phyloP scores from a whole-genome alignment of 345 rosid species.

The Linum usitatissimum region DNA sequence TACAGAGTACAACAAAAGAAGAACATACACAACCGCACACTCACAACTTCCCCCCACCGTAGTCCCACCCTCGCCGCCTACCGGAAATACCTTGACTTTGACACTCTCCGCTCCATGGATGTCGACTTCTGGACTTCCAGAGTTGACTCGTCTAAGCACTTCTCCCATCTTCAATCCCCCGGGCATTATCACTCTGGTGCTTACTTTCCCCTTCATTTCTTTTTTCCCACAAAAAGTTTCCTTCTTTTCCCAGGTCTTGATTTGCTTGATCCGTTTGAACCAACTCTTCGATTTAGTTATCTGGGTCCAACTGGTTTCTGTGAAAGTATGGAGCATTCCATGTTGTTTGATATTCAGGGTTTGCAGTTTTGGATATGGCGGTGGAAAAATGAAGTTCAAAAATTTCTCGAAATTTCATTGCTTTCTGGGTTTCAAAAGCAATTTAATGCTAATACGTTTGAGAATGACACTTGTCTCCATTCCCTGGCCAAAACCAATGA shows the following conservation, averaged over 20 bases:
- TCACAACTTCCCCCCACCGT: neutral
- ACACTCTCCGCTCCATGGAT: slow-evolving; percentile 24
- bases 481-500: neutral
- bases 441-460: neutral
- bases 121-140: slow-evolving; percentile 34
- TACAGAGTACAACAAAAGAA: slow-evolving; percentile 9
- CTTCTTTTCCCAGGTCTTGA: neutral
- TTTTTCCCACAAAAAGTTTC: neutral
- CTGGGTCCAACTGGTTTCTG: neutral
- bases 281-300: neutral
- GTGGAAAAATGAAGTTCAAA: neutral
- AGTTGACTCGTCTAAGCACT: slow-evolving; percentile 27
- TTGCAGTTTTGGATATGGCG: neutral
- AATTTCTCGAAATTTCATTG: neutral
- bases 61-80: slow-evolving; percentile 5
- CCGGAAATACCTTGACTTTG: slow-evolving; percentile 3
- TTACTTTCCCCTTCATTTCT: neutral
- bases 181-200: slow-evolving; percentile 20
- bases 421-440: neutral
- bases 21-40: neutral
- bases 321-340: neutral
- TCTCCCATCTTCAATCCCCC: slow-evolving; percentile 26
- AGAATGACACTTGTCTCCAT: neutral
- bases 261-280: neutral
- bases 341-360: neutral